phyloP scores from a whole-genome alignment of 768 basidiomycete species.

The Mycena leptocephala region DNA sequence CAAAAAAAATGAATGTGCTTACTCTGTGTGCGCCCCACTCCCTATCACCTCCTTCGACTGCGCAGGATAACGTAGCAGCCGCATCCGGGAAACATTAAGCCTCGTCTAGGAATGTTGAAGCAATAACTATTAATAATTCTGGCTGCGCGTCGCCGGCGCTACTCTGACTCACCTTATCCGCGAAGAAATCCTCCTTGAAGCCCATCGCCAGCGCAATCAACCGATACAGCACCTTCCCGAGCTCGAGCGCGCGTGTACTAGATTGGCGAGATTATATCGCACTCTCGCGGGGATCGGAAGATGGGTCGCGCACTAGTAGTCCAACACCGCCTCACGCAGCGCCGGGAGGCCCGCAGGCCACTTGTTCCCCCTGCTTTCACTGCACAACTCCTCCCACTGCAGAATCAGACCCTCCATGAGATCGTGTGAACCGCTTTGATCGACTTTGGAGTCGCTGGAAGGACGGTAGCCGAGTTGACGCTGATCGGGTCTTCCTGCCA shows the following conservation, averaged over 20 bases:
- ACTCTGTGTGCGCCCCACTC: not conserved
- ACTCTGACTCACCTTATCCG: not conserved
- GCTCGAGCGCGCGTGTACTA: not conserved
- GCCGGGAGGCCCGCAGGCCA: not conserved
- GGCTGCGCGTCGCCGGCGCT: too few relatives aligned
- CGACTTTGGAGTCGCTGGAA: not conserved
- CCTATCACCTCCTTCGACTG: not conserved
- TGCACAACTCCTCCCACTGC: not conserved
- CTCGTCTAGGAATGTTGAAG: not conserved
- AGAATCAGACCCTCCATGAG: not conserved
- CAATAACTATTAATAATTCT: not conserved
- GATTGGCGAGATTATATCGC: too few relatives aligned
- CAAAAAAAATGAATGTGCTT: not conserved
- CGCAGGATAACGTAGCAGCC: not conserved
- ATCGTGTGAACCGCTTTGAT: not conserved
- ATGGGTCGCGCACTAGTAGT: slow-evolving; percentile 17
- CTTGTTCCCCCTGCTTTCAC: not conserved
- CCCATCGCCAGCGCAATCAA: not conserved
- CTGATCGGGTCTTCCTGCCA: not conserved
- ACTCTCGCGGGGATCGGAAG: too few relatives aligned
- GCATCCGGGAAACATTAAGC: not conserved
- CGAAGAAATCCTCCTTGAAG: not conserved
- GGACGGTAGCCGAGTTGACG: not conserved
- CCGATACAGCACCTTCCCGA: not conserved
- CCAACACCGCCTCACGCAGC: not conserved